Evolutionary conservation across 345 rosid species (phyloP).

Genomic region (Syzygium oleosum): DNA sequence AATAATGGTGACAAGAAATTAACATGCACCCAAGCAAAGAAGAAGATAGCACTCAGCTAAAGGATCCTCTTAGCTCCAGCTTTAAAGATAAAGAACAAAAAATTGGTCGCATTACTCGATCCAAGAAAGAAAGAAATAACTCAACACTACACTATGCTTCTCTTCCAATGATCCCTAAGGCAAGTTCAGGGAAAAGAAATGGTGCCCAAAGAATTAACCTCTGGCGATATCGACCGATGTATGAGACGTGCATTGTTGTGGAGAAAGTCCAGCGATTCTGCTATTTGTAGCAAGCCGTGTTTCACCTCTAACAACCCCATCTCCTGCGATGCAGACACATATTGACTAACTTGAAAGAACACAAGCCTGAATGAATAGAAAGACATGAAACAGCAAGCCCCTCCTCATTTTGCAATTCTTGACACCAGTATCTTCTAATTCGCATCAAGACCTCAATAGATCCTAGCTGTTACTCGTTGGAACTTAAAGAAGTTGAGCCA

Average conservation of each 20-base stretch:
- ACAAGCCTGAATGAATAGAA: not conserved
- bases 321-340: slow-evolving; percentile 38
- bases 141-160: not conserved
- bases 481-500: not conserved
- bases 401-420: not conserved
- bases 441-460: not conserved
- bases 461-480: not conserved
- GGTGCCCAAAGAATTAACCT: slow-evolving; percentile 29
- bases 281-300: slow-evolving; percentile 87
- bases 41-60: not conserved
- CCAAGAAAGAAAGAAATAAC: not conserved
- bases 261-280: slow-evolving; percentile 82
- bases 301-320: slow-evolving; percentile 94
- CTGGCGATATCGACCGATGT: slow-evolving; percentile 92
- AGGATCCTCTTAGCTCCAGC: not conserved
- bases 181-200: not conserved
- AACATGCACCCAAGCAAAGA: not conserved
- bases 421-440: not conserved
- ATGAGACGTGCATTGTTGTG: slow-evolving; percentile 80
- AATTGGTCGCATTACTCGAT: not conserved
- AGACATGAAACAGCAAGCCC: not conserved
- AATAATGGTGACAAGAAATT: not conserved
- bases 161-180: not conserved
- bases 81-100: not conserved
- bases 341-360: not conserved